These are phyloP conservation scores for Chytridiales sp. DNA, from an alignment of 371 early-diverging fungal genomes.

Conservation along the genomic window DNA sequence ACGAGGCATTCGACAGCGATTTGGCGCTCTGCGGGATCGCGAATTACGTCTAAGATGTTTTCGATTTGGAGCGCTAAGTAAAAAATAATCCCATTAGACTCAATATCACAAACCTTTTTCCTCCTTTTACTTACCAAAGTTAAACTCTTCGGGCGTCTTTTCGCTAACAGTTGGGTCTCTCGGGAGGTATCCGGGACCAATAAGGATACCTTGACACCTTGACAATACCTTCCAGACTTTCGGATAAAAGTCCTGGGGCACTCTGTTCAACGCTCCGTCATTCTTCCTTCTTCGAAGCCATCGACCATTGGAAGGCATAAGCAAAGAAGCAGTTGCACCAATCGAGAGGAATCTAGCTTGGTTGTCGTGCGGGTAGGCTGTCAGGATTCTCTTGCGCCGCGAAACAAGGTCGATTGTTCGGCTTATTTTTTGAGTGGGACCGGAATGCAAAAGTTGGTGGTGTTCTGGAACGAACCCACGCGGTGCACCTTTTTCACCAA, in stretches of 20 bases:
- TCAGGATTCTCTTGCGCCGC: conserved; percentile 22
- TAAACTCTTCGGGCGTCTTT: conserved; percentile 78
- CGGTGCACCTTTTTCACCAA: conserved; percentile 64
- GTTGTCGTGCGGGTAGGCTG: conserved; percentile 14
- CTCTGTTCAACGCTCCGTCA: conserved; percentile 84
- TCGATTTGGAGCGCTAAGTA: conserved; percentile 70
- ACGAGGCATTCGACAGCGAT: conserved; percentile 71
- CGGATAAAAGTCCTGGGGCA: conserved; percentile 76
- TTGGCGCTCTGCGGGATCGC: conserved; percentile 85
- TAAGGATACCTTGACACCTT: conserved; percentile 54
- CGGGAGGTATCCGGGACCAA: conserved; percentile 60
- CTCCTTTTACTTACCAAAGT: conserved; percentile 40
- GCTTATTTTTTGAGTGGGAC: conserved; percentile 33
- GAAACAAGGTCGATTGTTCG: conserved; percentile 32
- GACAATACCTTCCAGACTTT: conserved; percentile 73
- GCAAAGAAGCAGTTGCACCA: conserved; percentile 17
- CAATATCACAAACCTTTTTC: not conserved
- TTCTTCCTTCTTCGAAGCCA: conserved; percentile 71
- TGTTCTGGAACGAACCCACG: conserved; percentile 36
- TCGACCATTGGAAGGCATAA: conserved; percentile 66
- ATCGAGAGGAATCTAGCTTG: conserved; percentile 8
- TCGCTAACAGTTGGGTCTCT: conserved; percentile 83
- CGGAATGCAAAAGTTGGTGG: conserved; percentile 16
- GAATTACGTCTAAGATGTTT: conserved; percentile 63
- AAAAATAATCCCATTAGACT: conserved; percentile 54